Base-by-base conservation (phyloP, 768 basidiomycete species). In the Suillus hirtellus region DNA sequence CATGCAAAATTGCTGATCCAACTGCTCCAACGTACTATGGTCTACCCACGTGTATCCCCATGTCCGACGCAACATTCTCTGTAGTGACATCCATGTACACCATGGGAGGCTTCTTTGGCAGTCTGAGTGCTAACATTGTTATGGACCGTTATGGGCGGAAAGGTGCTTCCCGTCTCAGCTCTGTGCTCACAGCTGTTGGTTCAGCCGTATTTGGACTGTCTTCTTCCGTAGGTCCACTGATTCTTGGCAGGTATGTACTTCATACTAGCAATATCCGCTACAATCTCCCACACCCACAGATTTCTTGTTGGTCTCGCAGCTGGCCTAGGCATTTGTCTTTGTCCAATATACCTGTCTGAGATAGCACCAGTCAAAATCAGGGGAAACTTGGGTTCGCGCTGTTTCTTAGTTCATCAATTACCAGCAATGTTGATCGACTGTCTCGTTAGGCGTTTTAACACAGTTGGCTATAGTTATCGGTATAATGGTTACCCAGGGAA, bases 21-120 rank as follows among this genome's bases (percentile, higher is more conserved):
- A 21, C 63, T 34, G 27, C 59, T 59, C 1, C 74, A 60, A 53
- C 58, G 14, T 65, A 71, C 53, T 73, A 78, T 69, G 78, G 77
- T 11, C 77, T 92, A 10, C 85, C 91, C 2, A 81, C 86, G 42
- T 96, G 95, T 77, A 88, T 96, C 38, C 84, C 84, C 6, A 91
- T 97, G 87, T 85, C 86, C 38, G 80, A 91, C 59, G 79, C 85
- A 50, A 81, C 82, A 1, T 98, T 96, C 77, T 92, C 94, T 21
- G 73, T 89, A 50, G 85, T 97, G 40, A 98, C 96, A 0, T 82
- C 94, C 35, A 75, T 92, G 34, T 97, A 93, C 77, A 95, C 95
- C 1, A 75, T 92, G 17, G 96, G 96, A 14, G 96, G 96, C 43
- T 82, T 98, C 31, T 64, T 88, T 17, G 95, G 94, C 9, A 93